Conservation (phyloP, 2,329 filamentous ascomycete species). For the Nemania serpens region DNA sequence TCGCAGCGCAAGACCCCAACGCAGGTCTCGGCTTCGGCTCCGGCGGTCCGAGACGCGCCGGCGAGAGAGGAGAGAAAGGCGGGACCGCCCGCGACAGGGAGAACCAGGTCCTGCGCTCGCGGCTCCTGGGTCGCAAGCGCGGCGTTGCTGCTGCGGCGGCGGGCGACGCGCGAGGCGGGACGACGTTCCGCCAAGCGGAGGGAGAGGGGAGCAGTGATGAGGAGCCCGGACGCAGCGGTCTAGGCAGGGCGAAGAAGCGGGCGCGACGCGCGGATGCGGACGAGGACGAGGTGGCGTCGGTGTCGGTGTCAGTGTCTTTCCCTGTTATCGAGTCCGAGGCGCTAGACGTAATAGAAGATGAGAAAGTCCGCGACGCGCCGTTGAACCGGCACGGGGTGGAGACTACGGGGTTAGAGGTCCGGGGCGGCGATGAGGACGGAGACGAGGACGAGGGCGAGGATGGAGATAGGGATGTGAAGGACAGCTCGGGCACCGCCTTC, state of each 20-base stretch:
- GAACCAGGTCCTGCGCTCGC: conserved; percentile 31
- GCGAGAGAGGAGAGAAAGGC: background rate
- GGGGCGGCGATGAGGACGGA: too few species aligned
- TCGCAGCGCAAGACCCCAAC: conserved; percentile 36
- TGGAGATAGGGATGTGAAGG: background rate
- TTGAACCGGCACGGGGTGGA: too few species aligned
- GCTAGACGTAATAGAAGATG: background rate
- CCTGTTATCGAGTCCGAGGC: background rate
- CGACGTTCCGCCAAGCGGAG: too few species aligned
- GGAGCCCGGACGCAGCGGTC: conserved; percentile 39
- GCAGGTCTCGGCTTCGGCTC: conserved; percentile 31
- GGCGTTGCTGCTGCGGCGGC: conserved; percentile 7
- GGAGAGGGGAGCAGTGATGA: conserved; percentile 35
- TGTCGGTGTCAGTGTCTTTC: too few species aligned
- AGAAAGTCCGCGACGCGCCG: too few species aligned
- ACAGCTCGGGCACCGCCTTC: background rate
- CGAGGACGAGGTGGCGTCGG: background rate
- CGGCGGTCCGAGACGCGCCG: conserved; percentile 1
- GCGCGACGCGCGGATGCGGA: background rate
- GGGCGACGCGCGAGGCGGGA: too few species aligned
- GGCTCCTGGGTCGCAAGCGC: conserved; percentile 33
- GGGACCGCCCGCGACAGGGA: background rate
- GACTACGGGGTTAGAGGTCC: too few species aligned
- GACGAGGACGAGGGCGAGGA: background rate
- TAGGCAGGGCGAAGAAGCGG: conserved; percentile 38